phyloP scores from a whole-genome alignment of 1,284 basidiomycete species.

The Moniliophthora roreri region DNA sequence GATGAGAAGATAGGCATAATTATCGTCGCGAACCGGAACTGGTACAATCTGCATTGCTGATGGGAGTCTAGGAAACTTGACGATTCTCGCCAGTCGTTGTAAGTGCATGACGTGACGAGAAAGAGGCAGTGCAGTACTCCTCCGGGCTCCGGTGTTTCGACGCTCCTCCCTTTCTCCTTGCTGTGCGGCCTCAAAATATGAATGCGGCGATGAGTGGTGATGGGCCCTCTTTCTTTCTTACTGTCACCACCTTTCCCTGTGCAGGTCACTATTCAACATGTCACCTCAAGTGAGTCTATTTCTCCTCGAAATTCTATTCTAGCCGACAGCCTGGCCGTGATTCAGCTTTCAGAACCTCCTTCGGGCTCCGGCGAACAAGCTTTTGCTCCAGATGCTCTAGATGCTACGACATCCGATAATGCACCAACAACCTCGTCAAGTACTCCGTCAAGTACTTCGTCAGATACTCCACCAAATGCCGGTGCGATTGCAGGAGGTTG shows the following conservation, averaged over 20 bases:
- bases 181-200: neutral
- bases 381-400: neutral
- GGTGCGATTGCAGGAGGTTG: conserved; percentile 44
- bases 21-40: conserved; percentile 78
- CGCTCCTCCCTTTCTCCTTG: neutral
- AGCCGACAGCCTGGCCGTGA: too few species aligned
- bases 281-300: neutral
- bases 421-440: neutral
- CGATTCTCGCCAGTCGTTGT: neutral
- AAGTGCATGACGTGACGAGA: neutral
- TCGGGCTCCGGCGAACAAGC: too few species aligned
- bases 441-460: neutral
- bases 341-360: too few species aligned
- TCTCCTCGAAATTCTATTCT: too few species aligned
- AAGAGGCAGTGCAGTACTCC: neutral
- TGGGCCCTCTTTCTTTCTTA: neutral
- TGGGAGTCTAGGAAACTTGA: conserved; percentile 4
- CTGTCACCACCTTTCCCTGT: conserved; percentile 4
- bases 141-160: too few species aligned
- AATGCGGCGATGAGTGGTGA: neutral
- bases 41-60: conserved; percentile 69
- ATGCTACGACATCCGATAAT: neutral
- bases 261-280: conserved; percentile 6
- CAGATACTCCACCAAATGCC: conserved; percentile 15
- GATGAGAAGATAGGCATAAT: conserved; percentile 87